phyloP scores from a whole-genome alignment of 2,329 filamentous ascomycete genomes.

The Bipolaris victoriae region DNA sequence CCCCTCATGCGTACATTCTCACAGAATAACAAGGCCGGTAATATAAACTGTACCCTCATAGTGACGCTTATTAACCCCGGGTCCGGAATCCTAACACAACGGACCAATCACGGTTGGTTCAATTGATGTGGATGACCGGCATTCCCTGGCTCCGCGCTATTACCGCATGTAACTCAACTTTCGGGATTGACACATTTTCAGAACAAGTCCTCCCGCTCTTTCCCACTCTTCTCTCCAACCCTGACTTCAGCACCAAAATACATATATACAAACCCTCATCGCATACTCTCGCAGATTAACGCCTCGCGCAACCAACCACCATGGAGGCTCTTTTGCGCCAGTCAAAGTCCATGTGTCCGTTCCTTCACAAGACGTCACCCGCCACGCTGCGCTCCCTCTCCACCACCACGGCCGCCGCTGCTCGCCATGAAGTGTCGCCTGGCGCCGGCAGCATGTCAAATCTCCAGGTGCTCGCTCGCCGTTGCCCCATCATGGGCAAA shows the following conservation, averaged over 20 bases:
- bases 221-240: conserved; percentile 1
- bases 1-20: conserved; percentile 15
- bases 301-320: conserved; percentile 29
- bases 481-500: conserved; percentile 99
- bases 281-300: neutral
- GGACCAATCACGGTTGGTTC: conserved; percentile 30
- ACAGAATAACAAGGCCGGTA: conserved; percentile 16
- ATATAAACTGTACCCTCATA: conserved; percentile 16
- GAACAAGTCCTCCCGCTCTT: conserved; percentile 8
- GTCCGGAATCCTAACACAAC: conserved; percentile 19
- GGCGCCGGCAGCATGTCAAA: conserved; percentile 96
- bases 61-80: conserved; percentile 24
- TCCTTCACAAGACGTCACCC: conserved; percentile 92
- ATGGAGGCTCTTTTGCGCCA: conserved; percentile 97
- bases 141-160: conserved; percentile 28
- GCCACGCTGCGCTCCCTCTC: conserved; percentile 89
- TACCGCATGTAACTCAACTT: conserved; percentile 14
- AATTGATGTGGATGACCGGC: conserved; percentile 38
- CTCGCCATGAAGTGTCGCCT: conserved; percentile 69
- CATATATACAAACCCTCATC: neutral
- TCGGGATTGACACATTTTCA: conserved; percentile 20
- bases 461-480: conserved; percentile 88
- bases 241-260: neutral
- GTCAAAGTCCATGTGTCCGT: conserved; percentile 96
- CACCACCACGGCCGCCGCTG: conserved; percentile 70